Conservation (phyloP, 2,329 filamentous ascomycete genomes). For the Berkeleyomyces rouxiae region DNA sequence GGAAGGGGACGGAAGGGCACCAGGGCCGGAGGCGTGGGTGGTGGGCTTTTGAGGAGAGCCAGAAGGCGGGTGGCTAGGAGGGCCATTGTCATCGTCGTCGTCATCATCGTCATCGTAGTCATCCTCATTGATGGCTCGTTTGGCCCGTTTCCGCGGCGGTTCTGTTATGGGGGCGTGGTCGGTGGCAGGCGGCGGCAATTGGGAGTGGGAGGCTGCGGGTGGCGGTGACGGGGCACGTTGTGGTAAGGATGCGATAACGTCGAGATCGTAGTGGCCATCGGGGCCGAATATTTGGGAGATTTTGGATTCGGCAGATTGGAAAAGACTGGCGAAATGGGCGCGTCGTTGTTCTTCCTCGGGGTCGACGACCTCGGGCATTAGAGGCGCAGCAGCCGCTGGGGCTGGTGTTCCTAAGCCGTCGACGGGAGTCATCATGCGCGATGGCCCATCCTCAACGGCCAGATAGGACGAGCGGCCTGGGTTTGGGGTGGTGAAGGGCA, state of each 20-base stretch:
- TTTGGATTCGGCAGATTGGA: constrained; percentile 58
- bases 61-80: constrained; percentile 29
- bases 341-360: constrained; percentile 51
- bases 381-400: background rate
- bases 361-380: constrained; percentile 16
- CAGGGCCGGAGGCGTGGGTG: constrained; percentile 34
- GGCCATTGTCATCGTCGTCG: constrained; percentile 50
- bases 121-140: constrained; percentile 65
- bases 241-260: constrained; percentile 36
- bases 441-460: constrained; percentile 36
- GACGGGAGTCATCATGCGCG: constrained; percentile 34
- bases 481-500: background rate
- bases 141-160: constrained; percentile 55
- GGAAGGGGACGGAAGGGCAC: constrained; percentile 48
- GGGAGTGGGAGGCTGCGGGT: constrained; percentile 15
- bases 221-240: constrained; percentile 32
- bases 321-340: constrained; percentile 60
- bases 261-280: constrained; percentile 35
- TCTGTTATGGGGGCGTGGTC: constrained; percentile 42
- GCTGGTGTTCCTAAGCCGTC: constrained; percentile 24
- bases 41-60: constrained; percentile 30
- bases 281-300: constrained; percentile 58
- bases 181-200: constrained; percentile 34
- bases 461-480: constrained; percentile 6
- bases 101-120: constrained; percentile 78